Base-by-base conservation (phyloP, 768 basidiomycete genomes). In the Suillus cothurnatus region DNA sequence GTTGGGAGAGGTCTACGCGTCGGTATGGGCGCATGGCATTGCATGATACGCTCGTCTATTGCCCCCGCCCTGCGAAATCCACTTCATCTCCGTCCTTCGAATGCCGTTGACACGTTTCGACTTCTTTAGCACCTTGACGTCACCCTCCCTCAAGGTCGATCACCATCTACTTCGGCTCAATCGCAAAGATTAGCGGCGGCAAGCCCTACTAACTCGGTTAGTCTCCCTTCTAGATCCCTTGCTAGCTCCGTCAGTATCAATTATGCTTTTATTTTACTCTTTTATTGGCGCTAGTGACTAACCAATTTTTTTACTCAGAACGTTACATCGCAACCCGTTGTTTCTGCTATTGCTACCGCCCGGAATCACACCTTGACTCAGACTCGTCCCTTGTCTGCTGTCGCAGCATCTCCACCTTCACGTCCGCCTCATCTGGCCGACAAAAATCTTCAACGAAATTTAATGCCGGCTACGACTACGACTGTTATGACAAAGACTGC, bases 51-150 rank as follows among this genome's bases (percentile, higher is more conserved):
- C 17, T 6, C 6, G 17, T 19, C 6, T 41, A 50, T 17, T 64
- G 3, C 41, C 12, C 19, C 49, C 47, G 23, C 34, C 28, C 31
- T 62, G 32, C 34, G 52, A 47, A 23, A 14, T 15, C 47, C 23
- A 49, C 32, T n/a, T 61, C 28, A 63, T 64, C 61, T 64, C 59
- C 61, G 63, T 41, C 6, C 21, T 58, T 12, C n/a, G 0, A 28
- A 57, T 61, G 58, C 6, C 64, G 26, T 52, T 71, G 17, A 71
- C 69, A 58, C 19, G 1, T 32, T 50, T 6, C n/a, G 17, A 2
- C 9, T 9, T 70, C n/a, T 39, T 74, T 74, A 75, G 76, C 76
- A 71, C 72, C 73, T 77, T 66, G 67, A 73, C 63, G 59, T 64
- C 74, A 71, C 53, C 53, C 61, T 66, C 67, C 67, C 58, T 49